These are phyloP conservation scores for Alternaria triticimaculans DNA, from an alignment of 2,329 filamentous ascomycete species.

Conservation along the genomic window DNA sequence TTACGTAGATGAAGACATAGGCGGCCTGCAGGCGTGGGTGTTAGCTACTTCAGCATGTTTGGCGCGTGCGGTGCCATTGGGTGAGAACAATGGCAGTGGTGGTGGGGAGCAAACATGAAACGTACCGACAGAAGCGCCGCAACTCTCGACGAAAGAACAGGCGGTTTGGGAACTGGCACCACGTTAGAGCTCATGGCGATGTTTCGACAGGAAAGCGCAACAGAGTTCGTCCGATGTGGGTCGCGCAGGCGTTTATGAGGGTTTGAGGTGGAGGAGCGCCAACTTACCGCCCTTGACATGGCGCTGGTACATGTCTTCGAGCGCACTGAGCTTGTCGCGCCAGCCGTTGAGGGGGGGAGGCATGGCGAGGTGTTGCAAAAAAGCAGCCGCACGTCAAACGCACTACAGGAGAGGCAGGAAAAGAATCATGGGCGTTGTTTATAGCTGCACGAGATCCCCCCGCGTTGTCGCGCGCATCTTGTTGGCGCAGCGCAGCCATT, in stretches of 20 bases:
- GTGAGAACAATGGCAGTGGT: slow-evolving; percentile 21
- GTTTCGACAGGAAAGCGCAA: slow-evolving; percentile 14
- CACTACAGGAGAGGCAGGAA: slow-evolving; percentile 3
- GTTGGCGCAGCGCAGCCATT: neutral
- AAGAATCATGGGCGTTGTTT: slow-evolving; percentile 6
- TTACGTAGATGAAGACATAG: slow-evolving; percentile 88
- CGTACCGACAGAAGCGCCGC: slow-evolving; percentile 50
- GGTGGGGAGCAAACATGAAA: slow-evolving; percentile 38
- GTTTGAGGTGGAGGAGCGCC: slow-evolving; percentile 19
- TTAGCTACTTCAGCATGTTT: slow-evolving; percentile 28
- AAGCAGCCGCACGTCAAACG: slow-evolving; percentile 22
- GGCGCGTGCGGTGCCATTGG: slow-evolving; percentile 30
- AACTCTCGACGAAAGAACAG: slow-evolving; percentile 42
- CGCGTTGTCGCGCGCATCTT: neutral
- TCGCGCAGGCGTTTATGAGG: slow-evolving; percentile 33
- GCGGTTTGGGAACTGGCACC: slow-evolving; percentile 45
- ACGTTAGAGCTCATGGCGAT: slow-evolving; percentile 38
- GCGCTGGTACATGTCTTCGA: slow-evolving; percentile 37
- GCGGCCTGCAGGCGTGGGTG: slow-evolving; percentile 60
- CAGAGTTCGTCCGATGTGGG: slow-evolving; percentile 28
- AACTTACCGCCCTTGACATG: slow-evolving; percentile 49
- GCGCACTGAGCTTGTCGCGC: slow-evolving; percentile 40
- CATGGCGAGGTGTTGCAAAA: slow-evolving; percentile 32
- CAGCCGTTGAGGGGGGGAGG: slow-evolving; percentile 44
- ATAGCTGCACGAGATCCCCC: slow-evolving; percentile 7